Percentiles rank a stretch among this genome's conserved stretches.
phyloP scores from a whole-genome alignment of 1,139 yeast genomes.

The Blastobotrys indianensis region DNA sequence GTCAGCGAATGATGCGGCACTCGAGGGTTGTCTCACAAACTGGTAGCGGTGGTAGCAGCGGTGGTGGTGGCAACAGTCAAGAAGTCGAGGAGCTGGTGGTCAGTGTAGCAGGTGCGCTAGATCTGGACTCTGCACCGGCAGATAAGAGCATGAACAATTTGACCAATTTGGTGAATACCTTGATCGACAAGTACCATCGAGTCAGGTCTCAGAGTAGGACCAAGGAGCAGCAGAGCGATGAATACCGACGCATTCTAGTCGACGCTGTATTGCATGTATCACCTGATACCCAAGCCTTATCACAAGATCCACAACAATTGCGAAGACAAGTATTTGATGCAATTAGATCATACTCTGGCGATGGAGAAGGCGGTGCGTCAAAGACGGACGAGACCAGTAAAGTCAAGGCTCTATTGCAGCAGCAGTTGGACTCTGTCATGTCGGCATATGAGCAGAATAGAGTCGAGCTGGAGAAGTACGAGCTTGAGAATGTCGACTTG shows the following conservation, averaged over 20 bases:
- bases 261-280: constrained; percentile 6
- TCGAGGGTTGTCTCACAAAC: neutral
- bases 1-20: constrained; percentile 1
- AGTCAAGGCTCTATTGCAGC: constrained; percentile 18
- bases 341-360: neutral
- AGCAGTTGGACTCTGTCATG: constrained; percentile 21
- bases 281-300: constrained; percentile 4
- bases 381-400: constrained; percentile 10
- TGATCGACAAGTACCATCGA: neutral
- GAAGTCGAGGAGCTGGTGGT: no score
- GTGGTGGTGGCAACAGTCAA: no score
- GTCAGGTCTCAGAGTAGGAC: neutral
- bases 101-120: no score
- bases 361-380: neutral
- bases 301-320: constrained; percentile 1
- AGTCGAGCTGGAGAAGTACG: constrained; percentile 28
- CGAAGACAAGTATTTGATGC: constrained; percentile 4
- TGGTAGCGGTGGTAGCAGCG: neutral
- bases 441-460: constrained; percentile 25
- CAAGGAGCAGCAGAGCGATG: constrained; percentile 3
- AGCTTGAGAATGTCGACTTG: constrained; percentile 33
- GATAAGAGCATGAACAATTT: neutral
- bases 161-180: constrained; percentile 2
- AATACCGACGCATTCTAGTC: constrained; percentile 1
- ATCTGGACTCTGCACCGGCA: no score